A percentile compares a stretch with the other conserved stretches of the same genome.
Conservation (phyloP, 139 green algal genomes). For the Chlamydomonas eustigma region DNA sequence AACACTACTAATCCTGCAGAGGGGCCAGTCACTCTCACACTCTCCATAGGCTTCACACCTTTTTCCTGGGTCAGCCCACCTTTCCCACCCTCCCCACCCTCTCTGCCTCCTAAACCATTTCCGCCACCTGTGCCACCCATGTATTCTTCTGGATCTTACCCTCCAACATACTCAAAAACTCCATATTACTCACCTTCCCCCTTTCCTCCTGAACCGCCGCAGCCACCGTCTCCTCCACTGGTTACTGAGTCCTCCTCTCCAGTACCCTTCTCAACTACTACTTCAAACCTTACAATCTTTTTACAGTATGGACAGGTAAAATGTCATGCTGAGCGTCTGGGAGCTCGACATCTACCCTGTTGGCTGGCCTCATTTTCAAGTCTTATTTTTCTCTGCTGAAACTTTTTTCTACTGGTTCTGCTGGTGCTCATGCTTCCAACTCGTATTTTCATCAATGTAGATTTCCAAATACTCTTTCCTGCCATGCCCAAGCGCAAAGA, state of each 20-base stretch:
- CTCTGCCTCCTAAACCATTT: not conserved
- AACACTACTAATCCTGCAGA: not conserved
- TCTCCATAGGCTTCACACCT: not conserved
- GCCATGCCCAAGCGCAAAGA: not conserved
- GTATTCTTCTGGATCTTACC: not conserved
- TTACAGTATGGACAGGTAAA: not conserved
- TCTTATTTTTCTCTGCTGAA: too few relatives aligned
- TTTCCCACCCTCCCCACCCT: not conserved
- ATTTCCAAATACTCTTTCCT: not conserved
- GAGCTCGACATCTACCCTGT: too few relatives aligned
- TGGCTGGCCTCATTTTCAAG: too few relatives aligned
- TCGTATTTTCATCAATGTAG: too few relatives aligned
- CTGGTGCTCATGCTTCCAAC: too few relatives aligned
- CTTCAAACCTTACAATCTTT: not conserved
- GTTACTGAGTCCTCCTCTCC: not conserved
- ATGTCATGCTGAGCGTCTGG: too few relatives aligned
- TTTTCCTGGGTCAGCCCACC: not conserved
- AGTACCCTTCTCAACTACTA: not conserved
- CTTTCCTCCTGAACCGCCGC: too few relatives aligned
- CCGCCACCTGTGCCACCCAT: not conserved
- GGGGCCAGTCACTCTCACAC: not conserved
- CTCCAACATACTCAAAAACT: too few relatives aligned
- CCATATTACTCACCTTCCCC: too few relatives aligned
- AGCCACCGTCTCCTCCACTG: too few relatives aligned
- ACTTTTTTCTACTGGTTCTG: too few relatives aligned